These are phyloP conservation scores for Alternaria triticimaculans DNA, from an alignment of 2,329 filamentous ascomycete species.

Conservation along the genomic window DNA sequence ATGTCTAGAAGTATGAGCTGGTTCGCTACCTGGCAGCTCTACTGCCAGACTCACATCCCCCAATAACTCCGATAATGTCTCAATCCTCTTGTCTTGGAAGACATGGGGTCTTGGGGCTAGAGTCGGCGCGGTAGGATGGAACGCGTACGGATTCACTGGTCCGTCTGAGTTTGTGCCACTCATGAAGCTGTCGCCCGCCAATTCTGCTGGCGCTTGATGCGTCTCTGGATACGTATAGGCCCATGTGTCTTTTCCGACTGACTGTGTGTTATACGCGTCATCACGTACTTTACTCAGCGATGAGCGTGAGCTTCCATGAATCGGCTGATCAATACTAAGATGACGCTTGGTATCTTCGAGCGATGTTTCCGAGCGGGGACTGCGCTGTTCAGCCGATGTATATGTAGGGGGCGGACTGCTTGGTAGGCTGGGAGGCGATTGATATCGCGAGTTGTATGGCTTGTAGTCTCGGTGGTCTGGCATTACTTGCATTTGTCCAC, in stretches of 20 bases:
- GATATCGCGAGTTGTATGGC: not conserved
- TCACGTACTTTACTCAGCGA: not conserved
- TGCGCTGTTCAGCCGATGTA: not conserved
- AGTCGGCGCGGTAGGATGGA: not conserved
- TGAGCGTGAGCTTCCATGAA: not conserved
- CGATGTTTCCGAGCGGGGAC: not conserved
- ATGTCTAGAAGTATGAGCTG: slow-evolving; percentile 2
- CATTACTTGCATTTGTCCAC: not conserved
- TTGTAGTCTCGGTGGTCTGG: not conserved
- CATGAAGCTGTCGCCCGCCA: slow-evolving; percentile 16
- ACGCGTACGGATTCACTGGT: slow-evolving; percentile 26
- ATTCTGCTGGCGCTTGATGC: slow-evolving; percentile 5
- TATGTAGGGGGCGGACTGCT: slow-evolving; percentile 10
- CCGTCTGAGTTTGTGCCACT: slow-evolving; percentile 28
- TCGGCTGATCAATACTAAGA: not conserved
- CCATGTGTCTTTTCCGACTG: not conserved
- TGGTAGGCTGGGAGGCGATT: not conserved
- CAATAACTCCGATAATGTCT: slow-evolving; percentile 12
- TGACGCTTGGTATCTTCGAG: not conserved
- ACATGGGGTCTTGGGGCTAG: not conserved
- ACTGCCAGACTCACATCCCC: slow-evolving; percentile 14
- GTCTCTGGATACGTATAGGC: not conserved
- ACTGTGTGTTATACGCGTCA: not conserved
- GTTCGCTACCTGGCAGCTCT: slow-evolving; percentile 14
- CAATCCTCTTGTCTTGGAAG: not conserved